These are phyloP conservation scores for Abrus precatorius DNA, from an alignment of 306 rosid genomes.

Conservation along the genomic window DNA sequence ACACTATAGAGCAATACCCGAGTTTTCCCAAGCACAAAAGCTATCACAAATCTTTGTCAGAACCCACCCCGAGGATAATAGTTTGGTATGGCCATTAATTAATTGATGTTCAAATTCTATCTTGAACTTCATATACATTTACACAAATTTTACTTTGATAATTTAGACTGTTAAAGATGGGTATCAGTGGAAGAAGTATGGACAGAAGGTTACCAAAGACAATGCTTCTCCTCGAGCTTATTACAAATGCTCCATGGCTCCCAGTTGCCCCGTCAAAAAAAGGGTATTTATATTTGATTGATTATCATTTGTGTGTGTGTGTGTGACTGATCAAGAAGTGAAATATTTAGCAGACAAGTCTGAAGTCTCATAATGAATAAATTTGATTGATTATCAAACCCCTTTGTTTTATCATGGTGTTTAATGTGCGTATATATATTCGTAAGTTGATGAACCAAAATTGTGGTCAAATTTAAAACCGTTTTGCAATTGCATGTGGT, in stretches of 20 bases:
- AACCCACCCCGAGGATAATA: conserved; percentile 57
- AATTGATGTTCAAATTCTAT: neutral
- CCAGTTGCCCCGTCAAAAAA: conserved; percentile 69
- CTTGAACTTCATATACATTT: neutral
- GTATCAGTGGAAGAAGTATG: conserved; percentile 73
- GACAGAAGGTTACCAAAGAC: conserved; percentile 74
- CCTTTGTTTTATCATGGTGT: neutral
- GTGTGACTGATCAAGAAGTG: too few species aligned
- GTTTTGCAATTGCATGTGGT: conserved; percentile 13
- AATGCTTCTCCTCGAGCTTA: conserved; percentile 76
- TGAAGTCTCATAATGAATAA: too few species aligned
- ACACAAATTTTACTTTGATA: neutral
- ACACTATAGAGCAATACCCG: conserved; percentile 10
- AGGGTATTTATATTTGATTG: conserved; percentile 53
- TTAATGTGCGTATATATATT: neutral
- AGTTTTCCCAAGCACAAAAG: conserved; percentile 43
- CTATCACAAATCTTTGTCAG: conserved; percentile 55
- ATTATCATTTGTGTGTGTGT: neutral
- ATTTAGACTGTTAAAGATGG: conserved; percentile 61
- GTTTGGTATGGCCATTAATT: conserved; percentile 51
- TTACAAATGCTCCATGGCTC: conserved; percentile 70
- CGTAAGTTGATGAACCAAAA: neutral
- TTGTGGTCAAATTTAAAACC: neutral
- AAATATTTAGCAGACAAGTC: too few species aligned
- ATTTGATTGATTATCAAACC: too few species aligned